Evolutionary conservation across 129 eudicot genomes (phyloP), one percentile per base, ranked within the genome.

Genomic region (sunflower (Helianthus annuus)): DNA sequence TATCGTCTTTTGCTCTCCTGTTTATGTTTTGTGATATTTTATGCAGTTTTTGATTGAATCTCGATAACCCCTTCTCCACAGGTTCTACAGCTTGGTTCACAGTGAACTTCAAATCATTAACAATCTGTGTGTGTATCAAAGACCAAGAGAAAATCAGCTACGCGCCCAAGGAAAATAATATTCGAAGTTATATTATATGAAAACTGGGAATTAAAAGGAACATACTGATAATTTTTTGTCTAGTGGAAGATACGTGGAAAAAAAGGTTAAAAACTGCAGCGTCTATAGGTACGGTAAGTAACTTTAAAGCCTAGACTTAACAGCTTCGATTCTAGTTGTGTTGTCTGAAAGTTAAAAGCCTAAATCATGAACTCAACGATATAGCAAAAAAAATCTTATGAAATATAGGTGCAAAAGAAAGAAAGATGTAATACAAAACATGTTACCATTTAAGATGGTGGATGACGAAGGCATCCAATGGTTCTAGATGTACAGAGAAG

Each of bases 51-150:
- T 86, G 66, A 69, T 94, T 94, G 45, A 94, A 84, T 67, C 83
- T 86, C 32, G 84, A 82, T 75, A 95, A 67, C 70, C 99, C 99
- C 76, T 95, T 95, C 76, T 91, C 97, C 71, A 90, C 78, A 6
- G 99, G 99, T 72, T 86, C 94, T 70, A 90, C 99, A 4, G 99
- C 97, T 79, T 88, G 97, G 70, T 71, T 84, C 32, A 90, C 84
- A 1, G 99, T 90, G 75, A 88, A 95, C 79, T 86, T 88, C 71
- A 95, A 81, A 82, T 95, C 97, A 17, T 86, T 88, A 74, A 95
- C 97, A 71, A 95, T 90, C 99, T 95, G 93, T 59, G 77, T 95
- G 93, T 59, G 77, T 60, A 58, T 14, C 40, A 51, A 13, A 55
- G 58, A 57, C 56, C 36, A 48, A 19, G 40, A 55, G 10, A 27